Evolutionary conservation across 2,329 filamentous ascomycete species (phyloP), one percentile per base, ranked within the genome.

Genomic region (Aspergillus sp.): DNA sequence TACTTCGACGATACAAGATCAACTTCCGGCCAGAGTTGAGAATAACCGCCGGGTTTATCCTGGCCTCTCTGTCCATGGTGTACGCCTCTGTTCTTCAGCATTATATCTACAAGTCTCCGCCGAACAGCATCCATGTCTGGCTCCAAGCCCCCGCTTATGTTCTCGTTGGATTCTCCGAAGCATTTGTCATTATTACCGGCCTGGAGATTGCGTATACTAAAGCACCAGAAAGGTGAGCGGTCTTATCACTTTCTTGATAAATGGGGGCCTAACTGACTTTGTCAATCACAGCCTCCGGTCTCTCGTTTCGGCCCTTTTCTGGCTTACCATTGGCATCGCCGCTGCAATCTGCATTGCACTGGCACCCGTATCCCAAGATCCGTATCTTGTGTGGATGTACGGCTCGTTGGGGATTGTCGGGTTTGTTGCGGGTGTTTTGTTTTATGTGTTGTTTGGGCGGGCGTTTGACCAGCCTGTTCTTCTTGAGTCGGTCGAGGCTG

Each of bases 31-130:
- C 52, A 10, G 82, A 78, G 64, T 86, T 88, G 70, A 86, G 80
- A 0, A 88, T 89, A 70, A 79, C 83, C 2, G 66, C 71, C 6
- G 87, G 86, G 45, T 89, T 88, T 75, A 68, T 81, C 58, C 73
- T 84, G 49, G 83, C 79, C 8, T 70, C 79, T 4, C 59, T 80
- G 11, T 79, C 84, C 26, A 78, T 77, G 71, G 74, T 79, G 66
- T 79, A 78, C 60, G 76, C 77, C 6, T 75, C 75, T 9, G 63
- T 73, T 35, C 67, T 80, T 0, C 78, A 81, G 56, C 66, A 75
- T 26, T 60, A 52, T 42, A 56, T 54, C 24, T 54, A 51, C 24
- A 51, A 33, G 8, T 52, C 54, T 11, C 47, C 42, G 7, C 41
- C 52, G 1, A 62, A 65, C 24, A 52, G 57, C 26, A 56, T 67